Conservation (phyloP, 2,329 filamentous ascomycete genomes). For the Curvularia hawaiiensis region DNA sequence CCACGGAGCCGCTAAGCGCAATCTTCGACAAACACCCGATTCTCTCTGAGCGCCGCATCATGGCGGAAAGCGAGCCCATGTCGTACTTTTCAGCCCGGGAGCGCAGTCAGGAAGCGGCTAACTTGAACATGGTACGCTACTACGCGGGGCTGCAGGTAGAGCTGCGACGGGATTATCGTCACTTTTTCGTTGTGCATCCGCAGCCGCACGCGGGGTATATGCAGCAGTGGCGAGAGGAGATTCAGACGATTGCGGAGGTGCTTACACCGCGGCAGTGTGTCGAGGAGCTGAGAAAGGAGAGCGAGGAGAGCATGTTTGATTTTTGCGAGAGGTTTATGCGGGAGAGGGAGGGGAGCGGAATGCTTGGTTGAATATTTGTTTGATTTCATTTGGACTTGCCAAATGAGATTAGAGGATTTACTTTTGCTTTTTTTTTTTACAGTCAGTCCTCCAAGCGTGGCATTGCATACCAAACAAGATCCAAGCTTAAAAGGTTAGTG, state of each 20-base stretch:
- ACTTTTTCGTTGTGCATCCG: constrained; percentile 41
- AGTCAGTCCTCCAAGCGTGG: too few species aligned
- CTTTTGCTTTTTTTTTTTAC: too few species aligned
- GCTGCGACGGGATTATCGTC: constrained; percentile 35
- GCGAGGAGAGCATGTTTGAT: constrained; percentile 32
- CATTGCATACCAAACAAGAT: too few species aligned
- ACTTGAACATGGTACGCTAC: constrained; percentile 32
- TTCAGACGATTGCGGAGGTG: constrained; percentile 34
- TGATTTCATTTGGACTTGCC: not conserved
- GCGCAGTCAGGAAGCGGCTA: constrained; percentile 30
- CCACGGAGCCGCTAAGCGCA: constrained; percentile 10
- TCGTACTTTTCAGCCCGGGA: constrained; percentile 33
- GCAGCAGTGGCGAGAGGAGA: constrained; percentile 30
- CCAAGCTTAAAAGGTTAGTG: too few species aligned
- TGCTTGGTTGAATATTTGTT: not conserved
- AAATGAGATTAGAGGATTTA: too few species aligned
- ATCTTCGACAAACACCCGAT: constrained; percentile 36
- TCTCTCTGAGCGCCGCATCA: constrained; percentile 31
- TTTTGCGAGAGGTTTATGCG: constrained; percentile 35
- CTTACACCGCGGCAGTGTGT: constrained; percentile 37
- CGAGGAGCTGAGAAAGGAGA: constrained; percentile 27
- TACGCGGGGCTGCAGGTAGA: constrained; percentile 32
- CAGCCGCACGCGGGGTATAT: constrained; percentile 22
- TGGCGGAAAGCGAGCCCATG: constrained; percentile 25
- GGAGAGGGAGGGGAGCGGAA: not conserved